Base-by-base conservation (phyloP, 108 stramenopile species). In the Nitzschia sp. region DNA sequence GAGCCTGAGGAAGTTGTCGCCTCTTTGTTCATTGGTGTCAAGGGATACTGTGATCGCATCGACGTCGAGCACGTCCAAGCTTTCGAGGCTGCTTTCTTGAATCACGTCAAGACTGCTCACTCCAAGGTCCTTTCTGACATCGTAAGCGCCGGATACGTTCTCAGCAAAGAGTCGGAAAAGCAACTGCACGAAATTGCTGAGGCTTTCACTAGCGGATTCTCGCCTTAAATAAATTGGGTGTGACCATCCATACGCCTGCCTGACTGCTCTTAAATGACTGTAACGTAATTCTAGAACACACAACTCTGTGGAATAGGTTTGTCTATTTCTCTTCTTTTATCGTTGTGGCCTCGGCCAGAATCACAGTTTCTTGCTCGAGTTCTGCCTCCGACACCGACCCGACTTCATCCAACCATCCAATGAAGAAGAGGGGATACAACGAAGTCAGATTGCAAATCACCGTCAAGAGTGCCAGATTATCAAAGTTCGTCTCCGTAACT, bases 41-140 rank as follows among this genome's bases (percentile, higher is more conserved):
- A 96, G 89, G 98, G 98, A 79, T 99, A 95, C 95, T 95, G 97
- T 69, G 98, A 99, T 89, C 91, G 94, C 85, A 91, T 99, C 66
- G 97, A 95, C 74, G 97, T 99, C 36, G 92, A 96, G 71, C 91
- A 96, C 73, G 90, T 98, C 60, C 92, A 95, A 74, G 97, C 83
- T 34, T 99, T 96, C 78, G 97, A 98, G 80, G 71, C 69, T 69
- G 96, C 97, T 48, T 99, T 97, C 95, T 82, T 99, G 64, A 68
- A 55, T 4, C 96, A 98, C 86, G 82, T 98, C 85, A 97, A 98
- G 96, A 71, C 87, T 53, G 88, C 86, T 47, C 96, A 98, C 86
- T 63, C 88, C 62, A 80, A 72, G 53, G 85, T 97, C 68, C 78
- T 98, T 59, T 83, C 88, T 78, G 88, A 91, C 61, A 94, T 94